A percentile compares a stretch with the other conserved stretches of the same genome.
These are phyloP conservation scores for Lathyrus aphaca DNA, from an alignment of 306 rosid genomes.

Conservation along the genomic window DNA sequence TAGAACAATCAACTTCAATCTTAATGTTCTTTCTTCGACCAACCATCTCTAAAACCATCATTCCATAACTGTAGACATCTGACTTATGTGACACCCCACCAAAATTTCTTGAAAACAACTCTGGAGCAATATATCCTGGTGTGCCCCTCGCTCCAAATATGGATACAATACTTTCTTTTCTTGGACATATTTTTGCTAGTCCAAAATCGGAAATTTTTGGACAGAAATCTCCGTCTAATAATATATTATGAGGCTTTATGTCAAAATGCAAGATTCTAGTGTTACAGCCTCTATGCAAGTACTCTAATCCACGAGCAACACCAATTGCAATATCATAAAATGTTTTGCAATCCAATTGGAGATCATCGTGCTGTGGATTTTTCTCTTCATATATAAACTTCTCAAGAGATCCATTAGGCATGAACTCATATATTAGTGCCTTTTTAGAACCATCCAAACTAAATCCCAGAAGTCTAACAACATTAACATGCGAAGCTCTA, in stretches of 20 bases:
- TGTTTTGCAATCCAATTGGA: constrained; percentile 28
- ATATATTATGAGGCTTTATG: constrained; percentile 30
- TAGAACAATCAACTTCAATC: constrained; percentile 5
- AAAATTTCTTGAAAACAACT: constrained; percentile 39
- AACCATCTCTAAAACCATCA: constrained; percentile 48
- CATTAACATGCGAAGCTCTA: constrained; percentile 37
- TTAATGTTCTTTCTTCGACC: constrained; percentile 37
- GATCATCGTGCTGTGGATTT: neutral
- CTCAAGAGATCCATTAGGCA: constrained; percentile 49
- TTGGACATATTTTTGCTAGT: constrained; percentile 46
- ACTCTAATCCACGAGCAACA: constrained; percentile 44
- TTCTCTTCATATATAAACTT: constrained; percentile 36
- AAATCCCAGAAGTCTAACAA: constrained; percentile 29
- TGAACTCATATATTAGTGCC: constrained; percentile 43
- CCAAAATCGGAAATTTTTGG: constrained; percentile 55
- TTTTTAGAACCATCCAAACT: constrained; percentile 35
- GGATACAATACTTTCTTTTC: constrained; percentile 39
- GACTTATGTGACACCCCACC: constrained; percentile 47
- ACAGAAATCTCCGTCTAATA: constrained; percentile 36
- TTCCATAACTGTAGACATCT: constrained; percentile 48
- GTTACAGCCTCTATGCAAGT: constrained; percentile 44
- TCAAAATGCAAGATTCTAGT: constrained; percentile 44
- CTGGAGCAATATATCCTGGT: constrained; percentile 35
- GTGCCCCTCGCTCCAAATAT: constrained; percentile 37
- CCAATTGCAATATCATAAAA: constrained; percentile 36